phyloP scores from a whole-genome alignment of 2,329 filamentous ascomycete genomes.

The Trichoderma koningii region DNA sequence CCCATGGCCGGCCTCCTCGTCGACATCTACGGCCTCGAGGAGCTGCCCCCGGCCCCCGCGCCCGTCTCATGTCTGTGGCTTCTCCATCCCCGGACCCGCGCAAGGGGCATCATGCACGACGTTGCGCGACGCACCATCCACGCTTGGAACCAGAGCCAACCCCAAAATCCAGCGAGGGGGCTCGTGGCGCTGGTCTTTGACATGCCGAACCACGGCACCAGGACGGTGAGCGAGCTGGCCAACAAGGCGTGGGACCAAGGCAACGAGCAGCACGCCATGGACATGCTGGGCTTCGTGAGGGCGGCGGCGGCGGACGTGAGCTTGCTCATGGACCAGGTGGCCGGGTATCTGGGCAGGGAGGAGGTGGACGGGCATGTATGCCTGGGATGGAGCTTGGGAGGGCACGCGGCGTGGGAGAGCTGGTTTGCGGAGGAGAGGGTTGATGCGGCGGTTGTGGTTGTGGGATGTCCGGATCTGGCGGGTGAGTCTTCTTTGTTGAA shows the following conservation, averaged over 20 bases:
- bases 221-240: constrained; percentile 65
- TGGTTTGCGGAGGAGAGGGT: constrained; percentile 78
- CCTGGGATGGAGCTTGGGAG: constrained; percentile 82
- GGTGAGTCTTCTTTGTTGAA: constrained; percentile 45
- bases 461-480: constrained; percentile 88
- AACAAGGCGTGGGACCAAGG: constrained; percentile 81
- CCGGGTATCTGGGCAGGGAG: constrained; percentile 62
- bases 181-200: constrained; percentile 85
- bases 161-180: constrained; percentile 45
- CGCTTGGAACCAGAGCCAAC: constrained; percentile 61
- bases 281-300: constrained; percentile 83
- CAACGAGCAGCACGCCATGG: constrained; percentile 79
- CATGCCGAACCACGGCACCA: constrained; percentile 85
- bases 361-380: constrained; percentile 67
- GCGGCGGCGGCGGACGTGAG: constrained; percentile 74
- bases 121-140: constrained; percentile 69
- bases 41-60: constrained; percentile 58
- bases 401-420: constrained; percentile 83
- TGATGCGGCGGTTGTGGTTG: constrained; percentile 74
- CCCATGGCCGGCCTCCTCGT: constrained; percentile 77
- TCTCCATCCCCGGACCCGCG: constrained; percentile 75
- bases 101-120: constrained; percentile 71
- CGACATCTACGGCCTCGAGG: constrained; percentile 77
- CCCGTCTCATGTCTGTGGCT: constrained; percentile 84
- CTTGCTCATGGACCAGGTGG: constrained; percentile 73